A percentile compares a stretch with the other conserved stretches of the same genome.
These are phyloP conservation scores for Phytophthora parvispora DNA, from an alignment of 352 stramenopile genomes.

Conservation along the genomic window DNA sequence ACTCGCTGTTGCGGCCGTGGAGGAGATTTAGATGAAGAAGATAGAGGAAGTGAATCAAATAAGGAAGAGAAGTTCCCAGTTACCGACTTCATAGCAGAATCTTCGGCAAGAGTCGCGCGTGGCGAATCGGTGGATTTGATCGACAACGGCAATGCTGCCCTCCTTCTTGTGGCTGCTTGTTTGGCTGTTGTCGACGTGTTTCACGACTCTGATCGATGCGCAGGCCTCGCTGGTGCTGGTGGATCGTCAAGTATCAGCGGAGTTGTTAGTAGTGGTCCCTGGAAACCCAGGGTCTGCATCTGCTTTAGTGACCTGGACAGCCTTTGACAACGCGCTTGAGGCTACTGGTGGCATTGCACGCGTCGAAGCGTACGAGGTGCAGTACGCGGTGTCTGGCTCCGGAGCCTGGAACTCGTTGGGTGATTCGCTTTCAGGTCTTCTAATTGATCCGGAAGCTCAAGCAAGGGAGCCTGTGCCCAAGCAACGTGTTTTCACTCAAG, in stretches of 20 bases:
- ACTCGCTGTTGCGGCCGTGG: conserved; percentile 45
- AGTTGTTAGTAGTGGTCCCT: conserved; percentile 40
- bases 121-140: conserved; percentile 16
- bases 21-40: conserved; percentile 5
- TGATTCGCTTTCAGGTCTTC: conserved; percentile 43
- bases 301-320: conserved; percentile 53
- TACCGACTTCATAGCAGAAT: conserved; percentile 15
- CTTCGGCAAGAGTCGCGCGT: conserved; percentile 37
- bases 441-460: conserved; percentile 9
- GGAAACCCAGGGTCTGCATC: conserved; percentile 53
- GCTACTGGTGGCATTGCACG: conserved; percentile 11
- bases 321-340: conserved; percentile 46
- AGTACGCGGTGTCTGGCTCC: conserved; percentile 57
- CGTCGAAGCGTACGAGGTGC: conserved; percentile 64
- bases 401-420: conserved; percentile 50
- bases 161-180: neutral
- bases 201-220: neutral
- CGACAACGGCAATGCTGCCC: neutral
- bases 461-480: conserved; percentile 43
- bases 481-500: conserved; percentile 65
- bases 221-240: conserved; percentile 7
- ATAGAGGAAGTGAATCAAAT: neutral
- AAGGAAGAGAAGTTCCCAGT: neutral
- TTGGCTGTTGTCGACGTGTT: conserved; percentile 7
- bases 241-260: conserved; percentile 34